phyloP scores from a whole-genome alignment of 352 stramenopile species.

The Elongisporangium prolatum region DNA sequence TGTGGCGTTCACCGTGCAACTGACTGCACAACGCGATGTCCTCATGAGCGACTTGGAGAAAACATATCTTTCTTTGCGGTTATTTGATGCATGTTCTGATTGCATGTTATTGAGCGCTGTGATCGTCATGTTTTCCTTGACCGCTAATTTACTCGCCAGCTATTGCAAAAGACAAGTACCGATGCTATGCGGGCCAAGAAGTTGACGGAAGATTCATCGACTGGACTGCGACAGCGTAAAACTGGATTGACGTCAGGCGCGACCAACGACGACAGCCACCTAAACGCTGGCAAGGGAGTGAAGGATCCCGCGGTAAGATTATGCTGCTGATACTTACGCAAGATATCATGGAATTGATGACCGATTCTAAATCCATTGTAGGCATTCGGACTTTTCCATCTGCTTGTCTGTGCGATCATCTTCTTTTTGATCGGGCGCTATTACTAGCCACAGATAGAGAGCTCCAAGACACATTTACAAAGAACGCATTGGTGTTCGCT shows the following conservation, averaged over 20 bases:
- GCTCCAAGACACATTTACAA: not conserved
- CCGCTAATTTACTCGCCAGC: conserved; percentile 34
- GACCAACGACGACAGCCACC: conserved; percentile 27
- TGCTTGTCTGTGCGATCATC: conserved; percentile 84
- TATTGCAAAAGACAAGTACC: conserved; percentile 64
- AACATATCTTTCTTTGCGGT: conserved; percentile 22
- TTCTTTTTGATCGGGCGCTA: conserved; percentile 89
- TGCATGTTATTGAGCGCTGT: not conserved
- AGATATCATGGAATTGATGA: conserved; percentile 4
- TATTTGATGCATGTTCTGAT: conserved; percentile 1
- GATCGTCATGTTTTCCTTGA: conserved; percentile 12
- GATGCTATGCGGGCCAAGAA: conserved; percentile 65
- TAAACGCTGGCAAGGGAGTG: conserved; percentile 24
- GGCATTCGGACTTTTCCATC: conserved; percentile 76
- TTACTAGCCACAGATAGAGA: conserved; percentile 35
- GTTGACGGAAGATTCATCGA: conserved; percentile 45
- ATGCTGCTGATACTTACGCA: not conserved
- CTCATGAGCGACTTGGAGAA: conserved; percentile 84
- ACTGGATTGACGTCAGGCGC: conserved; percentile 16
- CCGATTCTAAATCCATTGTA: conserved; percentile 12
- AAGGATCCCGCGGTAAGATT: conserved; percentile 57
- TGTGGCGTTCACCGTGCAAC: conserved; percentile 84
- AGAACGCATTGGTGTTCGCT: conserved; percentile 8
- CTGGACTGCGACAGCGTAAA: conserved; percentile 73
- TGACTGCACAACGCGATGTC: conserved; percentile 81